Evolutionary conservation across 768 basidiomycete genomes (phyloP).

Genomic region (Tulasnella sp.): DNA sequence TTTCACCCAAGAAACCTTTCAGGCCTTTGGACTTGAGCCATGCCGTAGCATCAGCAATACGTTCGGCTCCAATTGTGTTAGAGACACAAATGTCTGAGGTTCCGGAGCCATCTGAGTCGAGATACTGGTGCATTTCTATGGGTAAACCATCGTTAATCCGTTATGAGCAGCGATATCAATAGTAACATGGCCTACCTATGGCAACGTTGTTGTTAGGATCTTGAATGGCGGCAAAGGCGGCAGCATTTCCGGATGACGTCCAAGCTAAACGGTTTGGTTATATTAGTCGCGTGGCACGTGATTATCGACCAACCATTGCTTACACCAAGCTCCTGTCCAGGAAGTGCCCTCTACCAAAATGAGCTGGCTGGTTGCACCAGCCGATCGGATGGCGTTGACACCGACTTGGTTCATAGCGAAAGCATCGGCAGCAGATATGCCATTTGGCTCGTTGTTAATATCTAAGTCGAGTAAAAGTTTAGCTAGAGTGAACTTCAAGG

Average conservation of each 20-base stretch:
- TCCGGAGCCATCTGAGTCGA: constrained; percentile 46
- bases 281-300: not conserved
- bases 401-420: constrained; percentile 51
- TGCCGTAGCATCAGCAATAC: constrained; percentile 40
- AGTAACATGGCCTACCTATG: constrained; percentile 30
- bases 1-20: constrained; percentile 53
- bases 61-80: constrained; percentile 49
- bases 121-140: constrained; percentile 57
- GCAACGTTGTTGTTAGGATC: constrained; percentile 52
- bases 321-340: constrained; percentile 50
- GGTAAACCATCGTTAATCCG: not conserved
- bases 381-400: constrained; percentile 48
- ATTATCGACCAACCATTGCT: constrained; percentile 10
- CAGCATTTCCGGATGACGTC: constrained; percentile 44
- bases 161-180: too few relatives aligned
- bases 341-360: constrained; percentile 33
- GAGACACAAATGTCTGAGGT: constrained; percentile 43
- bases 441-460: constrained; percentile 47
- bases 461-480: constrained; percentile 17
- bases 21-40: constrained; percentile 48
- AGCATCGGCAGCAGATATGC: constrained; percentile 39
- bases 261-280: constrained; percentile 29
- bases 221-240: constrained; percentile 37
- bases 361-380: constrained; percentile 40
- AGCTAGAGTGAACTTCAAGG: not conserved